phyloP scores from a whole-genome alignment of 2,329 filamentous ascomycete species.

The Ascochyta fabae region DNA sequence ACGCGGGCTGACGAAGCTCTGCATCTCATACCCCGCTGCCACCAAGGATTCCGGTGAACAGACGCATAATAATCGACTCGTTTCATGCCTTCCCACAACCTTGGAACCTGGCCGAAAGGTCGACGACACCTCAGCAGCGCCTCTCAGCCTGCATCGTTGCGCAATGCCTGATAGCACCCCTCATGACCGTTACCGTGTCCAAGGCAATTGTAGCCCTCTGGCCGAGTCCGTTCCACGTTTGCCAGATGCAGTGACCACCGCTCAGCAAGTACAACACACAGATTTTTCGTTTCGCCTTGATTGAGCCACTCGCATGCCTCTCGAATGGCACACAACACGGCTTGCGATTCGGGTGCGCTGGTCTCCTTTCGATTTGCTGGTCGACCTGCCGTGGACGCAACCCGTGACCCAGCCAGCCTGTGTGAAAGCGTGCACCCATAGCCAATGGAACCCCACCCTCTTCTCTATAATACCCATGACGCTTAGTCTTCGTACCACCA shows the following conservation, averaged over 20 bases:
- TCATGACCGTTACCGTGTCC: slow-evolving; percentile 20
- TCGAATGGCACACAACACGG: neutral
- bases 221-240: slow-evolving; percentile 14
- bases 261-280: slow-evolving; percentile 13
- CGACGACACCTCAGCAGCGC: slow-evolving; percentile 9
- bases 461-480: neutral
- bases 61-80: slow-evolving; percentile 24
- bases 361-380: slow-evolving; percentile 2
- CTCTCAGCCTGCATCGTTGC: slow-evolving; percentile 2
- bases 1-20: slow-evolving; percentile 30
- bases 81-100: slow-evolving; percentile 5
- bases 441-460: slow-evolving; percentile 16
- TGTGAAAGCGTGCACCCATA: slow-evolving; percentile 3
- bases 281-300: slow-evolving; percentile 9
- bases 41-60: slow-evolving; percentile 36
- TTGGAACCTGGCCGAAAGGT: neutral
- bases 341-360: neutral
- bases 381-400: neutral
- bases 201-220: slow-evolving; percentile 1
- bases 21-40: slow-evolving; percentile 27
- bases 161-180: slow-evolving; percentile 13
- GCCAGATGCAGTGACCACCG: slow-evolving; percentile 14
- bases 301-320: slow-evolving; percentile 5
- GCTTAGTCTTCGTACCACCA: neutral
- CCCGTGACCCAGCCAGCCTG: slow-evolving; percentile 1